A percentile compares a stretch with the other conserved stretches of the same genome.
Conservation (phyloP, 1,284 basidiomycete species). For the Cryptococcus deneoformans region DNA sequence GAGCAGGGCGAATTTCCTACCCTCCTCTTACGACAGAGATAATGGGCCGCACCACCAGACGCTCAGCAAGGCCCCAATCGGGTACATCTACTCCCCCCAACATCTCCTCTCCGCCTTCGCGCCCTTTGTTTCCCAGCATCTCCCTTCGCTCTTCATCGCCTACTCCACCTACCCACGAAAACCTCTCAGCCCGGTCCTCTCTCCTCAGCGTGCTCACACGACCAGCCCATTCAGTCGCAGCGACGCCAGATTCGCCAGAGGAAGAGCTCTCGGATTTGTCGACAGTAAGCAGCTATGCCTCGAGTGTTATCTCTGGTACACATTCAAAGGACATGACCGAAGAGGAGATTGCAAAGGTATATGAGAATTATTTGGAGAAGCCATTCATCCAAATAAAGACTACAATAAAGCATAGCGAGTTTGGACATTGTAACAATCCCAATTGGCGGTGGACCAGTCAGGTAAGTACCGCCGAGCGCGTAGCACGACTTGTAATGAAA, state of each 20-base stretch:
- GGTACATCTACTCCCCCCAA: constrained; percentile 17
- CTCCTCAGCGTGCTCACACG: constrained; percentile 38
- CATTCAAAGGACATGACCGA: constrained; percentile 8
- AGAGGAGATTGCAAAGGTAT: constrained; percentile 37
- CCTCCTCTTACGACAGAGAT: too few species aligned
- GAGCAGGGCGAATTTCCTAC: too few species aligned
- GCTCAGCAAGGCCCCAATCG: neutral
- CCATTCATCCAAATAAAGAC: constrained; percentile 37
- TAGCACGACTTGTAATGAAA: neutral
- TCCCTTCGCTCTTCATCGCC: constrained; percentile 15
- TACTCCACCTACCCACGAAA: constrained; percentile 1
- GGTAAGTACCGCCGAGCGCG: constrained; percentile 15
- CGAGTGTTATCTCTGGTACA: constrained; percentile 17
- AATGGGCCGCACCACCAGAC: too few species aligned
- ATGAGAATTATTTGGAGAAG: constrained; percentile 41
- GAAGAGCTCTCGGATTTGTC: constrained; percentile 35
- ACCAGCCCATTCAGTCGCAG: constrained; percentile 6
- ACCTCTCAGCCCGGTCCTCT: constrained; percentile 26
- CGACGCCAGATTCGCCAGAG: constrained; percentile 23
- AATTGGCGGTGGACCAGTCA: constrained; percentile 49
- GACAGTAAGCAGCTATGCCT: constrained; percentile 40
- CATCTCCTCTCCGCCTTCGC: constrained; percentile 15
- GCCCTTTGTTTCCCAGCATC: constrained; percentile 10
- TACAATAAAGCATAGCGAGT: constrained; percentile 46
- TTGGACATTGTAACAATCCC: constrained; percentile 47